Base-by-base conservation (phyloP, 1,284 basidiomycete species). In the Microbotryum scabiosae region DNA sequence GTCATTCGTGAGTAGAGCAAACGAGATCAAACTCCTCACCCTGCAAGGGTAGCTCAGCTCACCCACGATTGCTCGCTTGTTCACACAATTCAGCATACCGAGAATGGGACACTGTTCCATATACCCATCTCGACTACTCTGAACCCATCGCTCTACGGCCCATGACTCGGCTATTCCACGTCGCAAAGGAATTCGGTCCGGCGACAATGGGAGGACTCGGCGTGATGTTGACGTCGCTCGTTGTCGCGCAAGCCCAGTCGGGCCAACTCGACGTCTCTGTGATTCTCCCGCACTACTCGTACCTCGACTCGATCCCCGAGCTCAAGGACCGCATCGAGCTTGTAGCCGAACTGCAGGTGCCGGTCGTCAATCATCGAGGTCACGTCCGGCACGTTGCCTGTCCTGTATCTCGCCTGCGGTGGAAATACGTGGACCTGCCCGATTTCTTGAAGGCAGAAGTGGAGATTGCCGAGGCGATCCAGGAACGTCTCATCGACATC, bases 181-280 rank as follows among this genome's bases (percentile, higher is more conserved):
- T 65, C 54, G 46, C 64, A 21, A 65, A 65, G 36, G 64, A 65
- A 52, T 65, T 65, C 4, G 64, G 64, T 7, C 62, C 64, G 16
- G 64, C 64, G 18, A 63, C 64, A 5, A 65, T 65, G 64, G 64
- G 64, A 21, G 64, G 64, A 1, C 58, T 65, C 4, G 64, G 64
- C 32, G 62, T 59, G 9, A 63, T 65, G 61, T 56, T 65, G 47
- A 65, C 64, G 23, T 62, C 64, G 9, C 59, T 65, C 9, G 44
- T 59, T 5, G 54, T 57, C 28, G 61, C 64, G 1, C 64, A 65
- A 20, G 28, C 58, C 44, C 25, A 59, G 18, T 59, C 61, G 10
- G 45, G 62, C 7, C 7, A 41, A 25, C 61, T 63, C 8, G 52
- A 51, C 20, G 44, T 65, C 51, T 54, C 61, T 12, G 56, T 65